Evolutionary conservation across 1,139 yeast species (phyloP), one percentile per base, ranked within the genome.

Genomic region (Geotrichum phurueaensis): DNA sequence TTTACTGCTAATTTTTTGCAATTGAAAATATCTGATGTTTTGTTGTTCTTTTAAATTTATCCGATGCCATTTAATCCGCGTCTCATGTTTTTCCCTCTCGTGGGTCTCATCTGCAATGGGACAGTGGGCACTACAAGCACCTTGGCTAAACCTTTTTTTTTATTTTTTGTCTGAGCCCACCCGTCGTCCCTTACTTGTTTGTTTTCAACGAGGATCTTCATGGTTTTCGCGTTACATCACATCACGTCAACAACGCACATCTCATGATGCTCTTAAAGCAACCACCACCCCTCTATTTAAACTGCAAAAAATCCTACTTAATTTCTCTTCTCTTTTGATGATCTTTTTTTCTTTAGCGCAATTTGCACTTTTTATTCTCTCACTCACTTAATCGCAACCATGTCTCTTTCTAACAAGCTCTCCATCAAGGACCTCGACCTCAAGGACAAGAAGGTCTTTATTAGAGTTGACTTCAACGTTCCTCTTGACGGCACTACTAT

Each of bases 381-480:
- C 47, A 3, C 18, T 39, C 20, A 39, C 3, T n/a, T 18, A 39
- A 39, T n/a, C n/a, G 20, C 47, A n/a, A 39, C 18, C 20, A 89
- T 92, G 98, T 92, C 98, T 70, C 85, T 94, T 76, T 86, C 96
- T 62, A 88, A 82, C 78, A 92, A 92, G 80, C 84, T 92, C 70
- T 87, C 96, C 64, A 96, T 92, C 76, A 85, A 87, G 75, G 98
- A 92, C 78, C 81, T 94, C 70, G 84, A 84, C 75, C 86, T 89
- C 77, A 77, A 86, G 73, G 91, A 84, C 77, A 91, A 91, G 83
- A 84, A 96, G 74, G 98, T 92, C 74, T 90, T 92, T 79, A 90
- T 92, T 82, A 87, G 97, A 79, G 97, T 91, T 67, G 81, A 92
- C 79, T 92, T 92, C 85, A 92, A 94, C 80, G 98, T 94, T 68